phyloP scores from a whole-genome alignment of 495 filamentous ascomycete species.

The Tuber magnatum region DNA sequence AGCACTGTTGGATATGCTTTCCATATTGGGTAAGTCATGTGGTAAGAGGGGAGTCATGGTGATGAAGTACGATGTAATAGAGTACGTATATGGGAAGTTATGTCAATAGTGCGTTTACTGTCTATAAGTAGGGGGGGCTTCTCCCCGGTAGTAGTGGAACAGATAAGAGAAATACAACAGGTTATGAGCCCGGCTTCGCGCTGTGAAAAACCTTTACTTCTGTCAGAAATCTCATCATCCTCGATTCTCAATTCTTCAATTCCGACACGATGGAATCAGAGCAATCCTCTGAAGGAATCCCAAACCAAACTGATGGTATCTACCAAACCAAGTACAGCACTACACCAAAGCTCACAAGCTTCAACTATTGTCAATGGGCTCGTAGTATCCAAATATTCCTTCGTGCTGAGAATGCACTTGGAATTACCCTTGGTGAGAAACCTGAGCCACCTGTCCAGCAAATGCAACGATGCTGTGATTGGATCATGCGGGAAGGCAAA shows the following conservation, averaged over 20 bases:
- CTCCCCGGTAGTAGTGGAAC: too few species aligned
- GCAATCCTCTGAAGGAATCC: neutral
- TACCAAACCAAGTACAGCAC: neutral
- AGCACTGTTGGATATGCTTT: neutral
- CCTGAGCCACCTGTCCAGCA: neutral
- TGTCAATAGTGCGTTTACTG: neutral
- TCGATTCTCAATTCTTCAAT: rapidly evolving
- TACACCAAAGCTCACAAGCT: neutral
- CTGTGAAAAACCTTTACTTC: too few species aligned
- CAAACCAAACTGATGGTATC: neutral
- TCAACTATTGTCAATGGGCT: neutral
- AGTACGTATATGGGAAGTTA: too few species aligned
- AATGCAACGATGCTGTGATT: rapidly evolving
- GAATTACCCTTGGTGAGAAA: neutral
- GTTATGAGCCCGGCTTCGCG: too few species aligned
- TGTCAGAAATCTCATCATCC: too few species aligned
- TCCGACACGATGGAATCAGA: neutral
- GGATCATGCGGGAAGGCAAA: neutral
- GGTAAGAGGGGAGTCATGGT: neutral
- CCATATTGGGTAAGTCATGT: neutral
- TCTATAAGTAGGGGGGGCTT: neutral
- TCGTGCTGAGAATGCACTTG: neutral
- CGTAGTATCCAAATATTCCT: neutral
- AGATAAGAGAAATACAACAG: too few species aligned
- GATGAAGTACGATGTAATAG: neutral